Evolutionary conservation across 179 eudicot species (phyloP), one percentile per base, ranked within the genome.

Genomic region (Drosera spatulata): DNA sequence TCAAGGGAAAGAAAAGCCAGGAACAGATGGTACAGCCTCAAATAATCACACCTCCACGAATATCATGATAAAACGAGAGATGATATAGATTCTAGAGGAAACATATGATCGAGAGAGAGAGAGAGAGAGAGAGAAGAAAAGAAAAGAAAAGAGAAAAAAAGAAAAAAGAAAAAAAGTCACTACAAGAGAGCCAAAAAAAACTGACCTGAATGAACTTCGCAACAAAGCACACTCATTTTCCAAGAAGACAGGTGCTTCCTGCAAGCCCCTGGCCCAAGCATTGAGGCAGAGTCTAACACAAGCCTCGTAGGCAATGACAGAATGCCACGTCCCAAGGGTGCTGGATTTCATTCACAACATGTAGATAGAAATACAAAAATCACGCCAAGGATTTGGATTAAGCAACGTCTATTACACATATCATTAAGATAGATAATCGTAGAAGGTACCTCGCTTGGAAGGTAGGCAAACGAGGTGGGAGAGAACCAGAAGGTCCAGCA

Each of bases 261-360:
- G 73, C 71, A 94, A 85, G 55, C 94, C 84, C 73, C 82, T 90
- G 48, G 96, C 97, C 99, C 99, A 94, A 44, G 99, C 89, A 76
- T 94, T 83, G 48, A 94, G 97, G 74, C 99, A 94, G 10, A 94
- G 83, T 52, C 99, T 83, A 61, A 87, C 91, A 72, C 97, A 94
- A 50, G 99, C 99, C 69, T 94, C 99, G 67, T 94, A 94, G 39
- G 99, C 84, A 59, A 94, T 71, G 58, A 94, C 90, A 61, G 77
- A 80, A 72, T 80, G 81, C 99, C 99, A 94, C 9, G 93, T 83
- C 56, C 97, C 99, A 65, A 81, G 95, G 47, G 84, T 82, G 74
- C 99, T 94, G 91, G 71, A 71, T 66, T 55, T 22, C 5, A 39
- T 41, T 41, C 41, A 22, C 57, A 42, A 15, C 5, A 51, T 3